Evolutionary conservation across 768 basidiomycete genomes (phyloP), one percentile per base, ranked within the genome.

Genomic region (Vararia minispora): DNA sequence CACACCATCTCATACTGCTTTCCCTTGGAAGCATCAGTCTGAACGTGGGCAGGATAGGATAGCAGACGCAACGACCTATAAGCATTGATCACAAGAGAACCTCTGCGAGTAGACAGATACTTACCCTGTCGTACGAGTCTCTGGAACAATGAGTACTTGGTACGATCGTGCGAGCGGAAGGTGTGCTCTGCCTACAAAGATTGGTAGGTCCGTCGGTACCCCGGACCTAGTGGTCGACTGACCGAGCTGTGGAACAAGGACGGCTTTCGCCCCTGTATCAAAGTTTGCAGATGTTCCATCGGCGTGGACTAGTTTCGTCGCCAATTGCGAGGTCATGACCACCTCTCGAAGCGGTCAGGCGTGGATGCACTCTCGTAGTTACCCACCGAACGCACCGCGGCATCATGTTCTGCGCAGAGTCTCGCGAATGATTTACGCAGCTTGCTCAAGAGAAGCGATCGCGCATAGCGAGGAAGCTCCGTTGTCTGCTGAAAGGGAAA

Each of bases 171-270:
- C 58, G 21, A 57, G 51, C 38, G 72, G 71, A 25, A 73, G 56
- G 49, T 71, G 63, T 21, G 56, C 42, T 16, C 51, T 47, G 34
- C 58, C 61, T 64, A 33, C 8, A 17, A 51, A 40, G 8, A 43
- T 29, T 14, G 33, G 6, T 9, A 10, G 29, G 26, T 28, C 25
- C 13, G 30, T 20, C 9, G 14, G n/a, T 11, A 31, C 11, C 28
- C 28, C 24, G 17, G 8, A 16, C 17, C 4, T 16, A 8, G 7
- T 28, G 24, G 13, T n/a, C 23, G 31, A 47, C 51, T 41, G 51
- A 78, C 83, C 74, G 46, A 82, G 68, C 41, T 71, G 71, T 30
- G 83, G 82, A 27, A 74, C 60, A 69, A 87, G 70, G 30, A 81
- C 55, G 8, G 74, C 80, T 43, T 60, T 70, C 12, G 69, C 66